Conservation (phyloP, 108 stramenopile genomes). For the Seminavis robusta region DNA sequence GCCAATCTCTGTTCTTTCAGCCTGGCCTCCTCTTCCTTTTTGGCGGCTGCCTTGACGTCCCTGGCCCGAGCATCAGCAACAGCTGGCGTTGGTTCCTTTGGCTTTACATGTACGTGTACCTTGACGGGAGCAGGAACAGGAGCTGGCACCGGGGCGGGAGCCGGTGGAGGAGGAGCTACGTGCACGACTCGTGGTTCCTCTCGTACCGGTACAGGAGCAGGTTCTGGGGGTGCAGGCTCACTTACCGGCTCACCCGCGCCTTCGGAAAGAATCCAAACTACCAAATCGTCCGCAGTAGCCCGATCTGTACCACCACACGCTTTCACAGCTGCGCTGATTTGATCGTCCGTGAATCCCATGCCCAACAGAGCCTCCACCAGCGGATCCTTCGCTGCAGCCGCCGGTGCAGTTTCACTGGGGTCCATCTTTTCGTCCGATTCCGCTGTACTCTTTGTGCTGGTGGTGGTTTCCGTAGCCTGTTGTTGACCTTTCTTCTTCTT, state of each 20-base stretch:
- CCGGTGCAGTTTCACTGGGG: conserved; percentile 10
- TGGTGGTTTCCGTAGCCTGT: neutral
- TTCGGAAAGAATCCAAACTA: conserved; percentile 76
- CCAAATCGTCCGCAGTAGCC: conserved; percentile 78
- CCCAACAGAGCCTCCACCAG: conserved; percentile 64
- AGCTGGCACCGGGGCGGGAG: neutral
- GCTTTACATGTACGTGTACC: neutral
- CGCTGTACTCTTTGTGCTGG: neutral
- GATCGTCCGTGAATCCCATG: conserved; percentile 77
- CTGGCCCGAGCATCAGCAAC: conserved; percentile 11
- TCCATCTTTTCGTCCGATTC: neutral
- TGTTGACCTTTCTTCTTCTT: conserved; percentile 59
- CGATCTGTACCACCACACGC: conserved; percentile 74
- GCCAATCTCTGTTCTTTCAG: conserved; percentile 50
- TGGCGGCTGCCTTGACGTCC: conserved; percentile 29
- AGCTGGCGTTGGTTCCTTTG: neutral
- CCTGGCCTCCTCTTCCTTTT: conserved; percentile 42
- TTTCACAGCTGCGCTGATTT: conserved; percentile 57
- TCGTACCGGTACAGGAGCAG: neutral
- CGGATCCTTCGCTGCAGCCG: conserved; percentile 41
- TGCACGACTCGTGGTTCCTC: no score
- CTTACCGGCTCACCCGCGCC: conserved; percentile 10
- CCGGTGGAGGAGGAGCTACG: no score
- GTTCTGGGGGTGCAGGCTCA: neutral
- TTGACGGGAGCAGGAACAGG: conserved; percentile 9